Conservation (phyloP, 1,284 basidiomycete genomes). For the Amylostereum areolatum region DNA sequence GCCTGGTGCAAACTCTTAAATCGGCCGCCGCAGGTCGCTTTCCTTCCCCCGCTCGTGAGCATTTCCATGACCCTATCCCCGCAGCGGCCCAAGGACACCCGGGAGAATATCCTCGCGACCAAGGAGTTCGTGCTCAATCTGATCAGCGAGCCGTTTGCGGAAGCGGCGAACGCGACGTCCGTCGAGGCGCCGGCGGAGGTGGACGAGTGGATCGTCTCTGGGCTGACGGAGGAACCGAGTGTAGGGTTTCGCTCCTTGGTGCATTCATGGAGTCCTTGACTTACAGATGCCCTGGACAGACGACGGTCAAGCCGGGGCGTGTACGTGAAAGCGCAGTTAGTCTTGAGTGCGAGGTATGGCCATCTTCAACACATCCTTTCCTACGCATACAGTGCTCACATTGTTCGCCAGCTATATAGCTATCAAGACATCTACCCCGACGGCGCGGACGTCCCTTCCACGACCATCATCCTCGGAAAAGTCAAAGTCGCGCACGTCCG, state of each 20-base stretch:
- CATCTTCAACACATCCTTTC: slow-evolving; percentile 2
- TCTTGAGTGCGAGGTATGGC: slow-evolving; percentile 63
- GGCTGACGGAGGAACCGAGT: slow-evolving; percentile 52
- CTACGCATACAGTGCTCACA: background rate
- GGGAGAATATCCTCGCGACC: slow-evolving; percentile 55
- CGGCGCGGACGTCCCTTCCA: slow-evolving; percentile 28
- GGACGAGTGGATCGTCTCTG: slow-evolving; percentile 66
- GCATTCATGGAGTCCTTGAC: background rate
- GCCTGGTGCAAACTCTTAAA: slow-evolving; percentile 16
- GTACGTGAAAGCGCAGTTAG: slow-evolving; percentile 69
- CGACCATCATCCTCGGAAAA: slow-evolving; percentile 58
- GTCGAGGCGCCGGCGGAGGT: slow-evolving; percentile 57
- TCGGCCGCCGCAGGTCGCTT: slow-evolving; percentile 34
- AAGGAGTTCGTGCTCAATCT: slow-evolving; percentile 70
- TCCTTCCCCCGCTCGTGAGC: slow-evolving; percentile 62
- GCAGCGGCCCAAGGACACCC: slow-evolving; percentile 50
- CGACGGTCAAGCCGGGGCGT: slow-evolving; percentile 52
- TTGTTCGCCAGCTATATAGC: slow-evolving; percentile 39
- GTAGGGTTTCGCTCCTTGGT: slow-evolving; percentile 31
- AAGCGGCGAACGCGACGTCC: slow-evolving; percentile 62
- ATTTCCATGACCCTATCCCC: slow-evolving; percentile 47
- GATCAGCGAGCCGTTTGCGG: slow-evolving; percentile 64
- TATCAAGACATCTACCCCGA: slow-evolving; percentile 47
- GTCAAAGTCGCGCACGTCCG: slow-evolving; percentile 61
- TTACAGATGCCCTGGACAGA: background rate